Evolutionary conservation across 495 filamentous ascomycete species (phyloP), one percentile per base, ranked within the genome.

Genomic region (Hyaloscypha finlandica): DNA sequence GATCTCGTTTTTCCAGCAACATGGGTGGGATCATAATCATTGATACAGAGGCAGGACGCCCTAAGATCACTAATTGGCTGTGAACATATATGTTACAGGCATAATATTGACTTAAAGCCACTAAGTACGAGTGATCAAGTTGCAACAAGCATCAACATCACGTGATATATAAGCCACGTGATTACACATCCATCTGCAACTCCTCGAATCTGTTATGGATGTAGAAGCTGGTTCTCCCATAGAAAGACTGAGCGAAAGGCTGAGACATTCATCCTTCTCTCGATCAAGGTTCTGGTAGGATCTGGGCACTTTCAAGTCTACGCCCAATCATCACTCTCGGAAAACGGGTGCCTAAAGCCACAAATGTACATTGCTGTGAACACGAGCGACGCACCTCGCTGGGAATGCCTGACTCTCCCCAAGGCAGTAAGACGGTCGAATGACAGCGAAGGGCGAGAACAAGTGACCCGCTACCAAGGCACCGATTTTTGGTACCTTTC

Each of bases 331-430:
- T n/a, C 20, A 58, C 12, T 6, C 12, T 33, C n/a, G n/a, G 31
- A 59, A 65, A 45, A 53, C 54, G 55, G 63, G 19, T 59, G 56
- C 56, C 56, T 59, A 31, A 37, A 59, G 19, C 30, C 14, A n/a
- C 56, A 59, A 37, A 12, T 6, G n/a, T 19, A 8, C 8, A 3
- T 12, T 37, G 35, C 12, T 12, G 12, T 37, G 35, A 12, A 1
- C 12, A 25, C 2, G 25, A 25, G 25, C 25, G 25, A 25, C 2
- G 25, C 25, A 25, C 25, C 25, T 25, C 25, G 25, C 16, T 19
- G 16, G 6, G 3, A 4, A 6, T 48, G 42, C 42, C 16, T 48
- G 42, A 48, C 16, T 4, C 42, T 48, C 42, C 8, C 16, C 0
- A 16, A 12, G 16, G 42, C 1, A 16, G 42, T 48, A 48, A 25